Conservation (phyloP, 768 basidiomycete genomes). For the Leccinellum rugosiceps region DNA sequence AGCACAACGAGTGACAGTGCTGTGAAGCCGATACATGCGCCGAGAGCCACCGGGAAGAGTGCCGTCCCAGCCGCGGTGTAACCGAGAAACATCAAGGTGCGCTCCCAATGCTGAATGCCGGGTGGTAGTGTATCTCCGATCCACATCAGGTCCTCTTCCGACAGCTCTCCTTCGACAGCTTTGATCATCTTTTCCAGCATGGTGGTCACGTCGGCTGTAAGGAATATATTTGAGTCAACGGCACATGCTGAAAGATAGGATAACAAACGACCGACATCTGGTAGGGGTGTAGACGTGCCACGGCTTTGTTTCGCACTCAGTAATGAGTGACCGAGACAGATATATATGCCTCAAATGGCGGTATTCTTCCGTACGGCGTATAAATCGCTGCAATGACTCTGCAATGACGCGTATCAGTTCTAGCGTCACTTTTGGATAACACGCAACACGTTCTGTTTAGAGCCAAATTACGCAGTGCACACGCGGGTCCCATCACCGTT, state of each 20-base stretch:
- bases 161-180: slow-evolving; percentile 15
- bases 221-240: not conserved
- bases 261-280: not conserved
- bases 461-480: slow-evolving; percentile 20
- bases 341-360: not conserved
- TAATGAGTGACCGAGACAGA: not conserved
- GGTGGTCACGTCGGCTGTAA: slow-evolving; percentile 12
- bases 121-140: slow-evolving; percentile 17
- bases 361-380: not conserved
- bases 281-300: not conserved
- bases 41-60: slow-evolving; percentile 13
- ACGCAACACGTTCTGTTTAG: slow-evolving; percentile 9
- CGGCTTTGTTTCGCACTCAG: not conserved
- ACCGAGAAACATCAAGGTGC: not conserved
- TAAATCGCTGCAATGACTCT: not conserved
- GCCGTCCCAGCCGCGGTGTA: not conserved
- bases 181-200: slow-evolving; percentile 22
- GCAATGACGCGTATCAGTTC: not conserved
- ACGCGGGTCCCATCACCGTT: slow-evolving; percentile 24
- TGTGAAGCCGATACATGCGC: slow-evolving; percentile 5
- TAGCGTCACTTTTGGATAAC: not conserved
- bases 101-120: slow-evolving; percentile 17
- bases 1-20: not conserved
- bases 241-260: not conserved
- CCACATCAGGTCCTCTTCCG: slow-evolving; percentile 16